phyloP scores from a whole-genome alignment of 176 grass and related monocot genomes.

The Musa itinerans region DNA sequence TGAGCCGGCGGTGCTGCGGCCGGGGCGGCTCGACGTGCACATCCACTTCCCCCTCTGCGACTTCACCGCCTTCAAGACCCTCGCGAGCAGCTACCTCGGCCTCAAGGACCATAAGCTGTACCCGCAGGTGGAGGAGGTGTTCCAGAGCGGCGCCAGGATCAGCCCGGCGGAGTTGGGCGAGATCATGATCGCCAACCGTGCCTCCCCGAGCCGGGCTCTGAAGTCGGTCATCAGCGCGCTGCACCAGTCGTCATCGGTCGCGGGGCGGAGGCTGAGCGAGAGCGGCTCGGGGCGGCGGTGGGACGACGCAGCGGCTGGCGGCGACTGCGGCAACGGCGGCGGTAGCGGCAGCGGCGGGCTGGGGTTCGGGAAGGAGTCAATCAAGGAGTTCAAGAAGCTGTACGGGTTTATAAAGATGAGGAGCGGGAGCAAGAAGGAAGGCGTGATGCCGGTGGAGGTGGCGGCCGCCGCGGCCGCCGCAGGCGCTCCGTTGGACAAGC shows the following conservation, averaged over 20 bases:
- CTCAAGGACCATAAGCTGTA: conserved; percentile 91
- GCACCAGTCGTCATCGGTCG: conserved; percentile 25
- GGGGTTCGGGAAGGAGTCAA: conserved; percentile 49
- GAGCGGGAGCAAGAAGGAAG: conserved; percentile 47
- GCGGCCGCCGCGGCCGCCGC: conserved; percentile 24
- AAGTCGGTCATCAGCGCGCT: conserved; percentile 69
- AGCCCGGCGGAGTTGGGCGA: conserved; percentile 92
- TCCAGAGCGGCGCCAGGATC: conserved; percentile 59
- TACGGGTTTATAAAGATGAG: conserved; percentile 82
- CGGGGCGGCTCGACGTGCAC: conserved; percentile 73
- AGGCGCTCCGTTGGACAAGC: conserved; percentile 8
- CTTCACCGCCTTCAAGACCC: conserved; percentile 72
- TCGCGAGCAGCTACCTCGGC: conserved; percentile 77
- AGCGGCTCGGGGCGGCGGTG: conserved; percentile 29
- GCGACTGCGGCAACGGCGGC: conserved; percentile 1
- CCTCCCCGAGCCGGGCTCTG: conserved; percentile 69
- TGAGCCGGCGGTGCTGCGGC: conserved; percentile 71
- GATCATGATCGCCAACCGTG: conserved; percentile 90
- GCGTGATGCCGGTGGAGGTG: conserved; percentile 41
- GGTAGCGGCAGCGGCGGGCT: neutral
- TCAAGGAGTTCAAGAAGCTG: conserved; percentile 81
- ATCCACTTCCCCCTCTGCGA: conserved; percentile 92
- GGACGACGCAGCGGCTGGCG: neutral
- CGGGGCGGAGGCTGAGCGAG: conserved; percentile 13
- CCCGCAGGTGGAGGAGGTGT: conserved; percentile 81